Evolutionary conservation across 1,284 basidiomycete species (phyloP), one percentile per base, ranked within the genome.

Genomic region (Ustilago lituana): DNA sequence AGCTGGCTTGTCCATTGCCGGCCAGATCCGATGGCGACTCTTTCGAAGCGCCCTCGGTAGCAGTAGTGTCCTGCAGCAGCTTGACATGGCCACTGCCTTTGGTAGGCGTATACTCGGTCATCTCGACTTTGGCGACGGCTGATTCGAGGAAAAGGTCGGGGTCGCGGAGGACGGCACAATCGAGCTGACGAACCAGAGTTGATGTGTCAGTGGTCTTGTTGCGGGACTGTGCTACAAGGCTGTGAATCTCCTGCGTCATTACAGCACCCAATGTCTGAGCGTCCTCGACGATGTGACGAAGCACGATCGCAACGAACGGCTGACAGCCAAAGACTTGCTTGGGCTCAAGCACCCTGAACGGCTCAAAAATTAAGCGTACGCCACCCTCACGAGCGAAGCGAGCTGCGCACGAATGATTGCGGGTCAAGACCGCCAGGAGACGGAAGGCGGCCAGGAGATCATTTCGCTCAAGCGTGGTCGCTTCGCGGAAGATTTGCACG

Each of bases 261-360:
- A 91, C 86, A 6, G 85, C 84, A 52, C 88, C 86, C 27, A 98
- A 82, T 1, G 87, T 87, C 6, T 84, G 79, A 5, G 85, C 78
- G 69, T 94, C 91, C 83, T 99, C 96, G 49, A 95, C 88, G 50
- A 93, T 84, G 81, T 98, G 95, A 3, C 96, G 90, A 17, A 97
- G 85, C 56, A 98, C 90, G 77, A 92, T 91, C 19, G 90, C 88
- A 43, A 93, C 87, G 80, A 94, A 91, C 0, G 91, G 88, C 56
- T 93, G 91, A 68, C 90, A 91, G 24, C 90, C 64, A 15, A 61
- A 55, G 8, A 74, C 50, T 9, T 59, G 53, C 36, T 61, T 61
- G n/a, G 66, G 56, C 14, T 70, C 61, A 11, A 69, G 45, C 24
- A 65, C 60, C 15, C 45, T 44, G 62, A 82, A 76, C 1, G 79